Evolutionary conservation across 169 alveolate species (phyloP).

Genomic region (Plasmodium sp.): DNA sequence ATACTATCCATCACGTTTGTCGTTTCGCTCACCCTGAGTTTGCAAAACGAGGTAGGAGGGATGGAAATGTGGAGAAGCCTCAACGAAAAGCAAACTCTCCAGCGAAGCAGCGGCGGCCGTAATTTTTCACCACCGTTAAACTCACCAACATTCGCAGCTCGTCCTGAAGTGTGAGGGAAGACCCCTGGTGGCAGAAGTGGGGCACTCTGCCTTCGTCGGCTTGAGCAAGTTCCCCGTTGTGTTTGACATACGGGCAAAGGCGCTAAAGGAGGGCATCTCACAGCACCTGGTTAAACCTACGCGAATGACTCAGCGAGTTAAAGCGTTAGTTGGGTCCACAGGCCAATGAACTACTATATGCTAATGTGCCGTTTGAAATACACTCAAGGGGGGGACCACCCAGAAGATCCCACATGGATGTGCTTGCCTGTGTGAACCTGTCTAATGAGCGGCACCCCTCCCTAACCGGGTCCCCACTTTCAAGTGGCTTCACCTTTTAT

Average conservation of each 20-base stretch:
- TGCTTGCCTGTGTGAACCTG: background rate
- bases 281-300: conserved; percentile 49
- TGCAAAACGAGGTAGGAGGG: conserved; percentile 34
- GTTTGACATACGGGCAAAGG: conserved; percentile 66
- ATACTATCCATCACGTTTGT: conserved; percentile 29
- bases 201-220: conserved; percentile 10
- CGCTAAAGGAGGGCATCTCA: conserved; percentile 64
- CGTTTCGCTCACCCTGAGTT: conserved; percentile 38
- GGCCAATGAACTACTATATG: background rate
- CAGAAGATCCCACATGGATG: background rate
- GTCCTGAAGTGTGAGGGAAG: conserved; percentile 44
- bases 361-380: background rate
- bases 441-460: background rate
- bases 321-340: background rate
- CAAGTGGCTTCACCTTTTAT: background rate
- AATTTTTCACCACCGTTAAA: background rate
- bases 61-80: background rate
- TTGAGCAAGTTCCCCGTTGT: conserved; percentile 18
- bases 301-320: background rate
- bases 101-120: background rate
- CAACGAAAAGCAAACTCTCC: background rate
- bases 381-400: background rate
- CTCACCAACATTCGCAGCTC: conserved; percentile 7
- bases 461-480: background rate
- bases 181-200: conserved; percentile 41